Base-by-base conservation (phyloP, 176 grass and related monocot species). In the Oryza meridionalis region DNA sequence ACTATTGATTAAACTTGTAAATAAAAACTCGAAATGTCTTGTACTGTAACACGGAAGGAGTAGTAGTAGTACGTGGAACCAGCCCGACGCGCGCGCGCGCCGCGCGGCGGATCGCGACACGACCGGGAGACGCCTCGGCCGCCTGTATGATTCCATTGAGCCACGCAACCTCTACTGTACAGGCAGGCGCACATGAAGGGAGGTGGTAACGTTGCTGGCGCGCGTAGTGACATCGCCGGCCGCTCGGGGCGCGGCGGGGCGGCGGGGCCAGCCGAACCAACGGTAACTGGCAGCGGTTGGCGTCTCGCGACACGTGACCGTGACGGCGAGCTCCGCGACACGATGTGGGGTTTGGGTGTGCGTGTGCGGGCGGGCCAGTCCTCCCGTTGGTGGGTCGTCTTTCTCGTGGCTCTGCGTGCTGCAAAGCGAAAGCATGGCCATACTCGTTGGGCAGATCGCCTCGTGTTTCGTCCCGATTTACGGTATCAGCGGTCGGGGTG, bases 221-320 rank as follows among this genome's bases (percentile, higher is more conserved):
- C 27, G 51, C 53, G 7, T 55, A 1, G 12, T 7, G 16, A 12
- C 13, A 32, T 67, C 19, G 12, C 44, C 17, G 19, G 16, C 10
- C 19, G 32, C 58, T 37, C 38, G 42, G 6, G 33, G 35, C 35
- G 35, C 35, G 35, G 1, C 10, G 32, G 27, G 16, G 53, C 46
- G 4, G 33, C 70, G 7, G 77, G 49, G 62, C 71, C 50, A 67
- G 16, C 3, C 8, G 19, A 29, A 19, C 15, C 85, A 88, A 83
- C 80, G 67, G 67, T 47, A 24, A 88, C 74, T 65, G 43, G 67
- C 42, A 53, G 73, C 21, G 27, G 21, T 14, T 77, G 79, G 79
- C 65, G 27, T 63, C 44, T 81, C 35, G 85, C 78, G 71, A 24
- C 85, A 58, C 63, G 71, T 68, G 78, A 69, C 11, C 63, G 71